Conservation (phyloP, 176 grass and related monocot species). For the Hordeum marinum region DNA sequence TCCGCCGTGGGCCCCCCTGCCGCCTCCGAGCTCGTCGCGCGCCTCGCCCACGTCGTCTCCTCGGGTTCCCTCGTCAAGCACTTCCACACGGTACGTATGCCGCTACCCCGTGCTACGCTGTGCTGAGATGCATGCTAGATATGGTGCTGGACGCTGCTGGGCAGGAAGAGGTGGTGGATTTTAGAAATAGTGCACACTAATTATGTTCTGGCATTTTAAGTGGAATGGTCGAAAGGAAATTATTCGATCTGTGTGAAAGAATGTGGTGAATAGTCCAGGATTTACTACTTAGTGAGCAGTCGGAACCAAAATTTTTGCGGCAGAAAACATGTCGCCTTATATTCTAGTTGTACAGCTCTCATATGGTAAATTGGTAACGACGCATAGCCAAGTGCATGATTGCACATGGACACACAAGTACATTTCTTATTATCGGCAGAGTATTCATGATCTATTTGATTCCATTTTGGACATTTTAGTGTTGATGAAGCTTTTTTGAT, state of each 20-base stretch:
- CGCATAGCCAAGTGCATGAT: not conserved
- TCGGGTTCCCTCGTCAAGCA: constrained; percentile 70
- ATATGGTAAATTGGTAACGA: not conserved
- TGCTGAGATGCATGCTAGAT: not conserved
- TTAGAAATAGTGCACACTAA: not conserved
- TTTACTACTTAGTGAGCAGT: not conserved
- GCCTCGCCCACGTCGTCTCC: constrained; percentile 51
- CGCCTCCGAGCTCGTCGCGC: constrained; percentile 57
- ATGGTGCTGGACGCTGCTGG: not conserved
- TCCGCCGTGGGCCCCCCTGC: constrained; percentile 40
- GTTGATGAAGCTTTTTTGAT: not conserved
- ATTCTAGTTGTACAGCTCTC: not conserved
- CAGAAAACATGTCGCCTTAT: not conserved
- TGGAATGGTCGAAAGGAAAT: not conserved
- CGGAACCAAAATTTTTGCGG: not conserved
- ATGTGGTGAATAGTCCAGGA: not conserved
- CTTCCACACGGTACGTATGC: constrained; percentile 54
- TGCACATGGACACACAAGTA: constrained; percentile 7
- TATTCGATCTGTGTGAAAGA: not conserved
- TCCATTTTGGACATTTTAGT: not conserved
- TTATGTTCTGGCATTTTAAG: not conserved
- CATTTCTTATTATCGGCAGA: not conserved
- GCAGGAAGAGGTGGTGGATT: not conserved
- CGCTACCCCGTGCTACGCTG: not conserved
- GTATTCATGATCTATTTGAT: not conserved